Evolutionary conservation across 169 alveolate genomes (phyloP).

Genomic region (Plasmodium vinckei): DNA sequence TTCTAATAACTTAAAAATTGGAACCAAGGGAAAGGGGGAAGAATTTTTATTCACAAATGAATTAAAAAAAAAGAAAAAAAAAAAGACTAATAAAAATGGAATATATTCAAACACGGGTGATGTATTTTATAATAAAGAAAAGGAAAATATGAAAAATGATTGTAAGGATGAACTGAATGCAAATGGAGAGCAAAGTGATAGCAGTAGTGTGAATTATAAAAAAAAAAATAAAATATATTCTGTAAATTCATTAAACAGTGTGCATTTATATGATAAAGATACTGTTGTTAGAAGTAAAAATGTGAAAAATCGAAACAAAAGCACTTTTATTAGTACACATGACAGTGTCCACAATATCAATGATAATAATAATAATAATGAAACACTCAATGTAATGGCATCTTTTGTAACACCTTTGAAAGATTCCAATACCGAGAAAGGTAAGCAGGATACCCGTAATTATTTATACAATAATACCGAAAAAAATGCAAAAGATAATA

Average conservation of each 20-base stretch:
- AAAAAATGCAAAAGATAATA: neutral
- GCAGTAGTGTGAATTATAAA: neutral
- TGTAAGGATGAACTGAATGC: neutral
- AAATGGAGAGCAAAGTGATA: slow-evolving; percentile 7
- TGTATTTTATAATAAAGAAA: slow-evolving; percentile 20
- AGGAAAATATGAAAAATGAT: slow-evolving; percentile 21
- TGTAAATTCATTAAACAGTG: slow-evolving; percentile 2
- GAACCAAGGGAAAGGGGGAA: neutral
- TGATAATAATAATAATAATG: slow-evolving; percentile 19
- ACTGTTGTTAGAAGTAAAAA: neutral
- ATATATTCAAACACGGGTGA: neutral
- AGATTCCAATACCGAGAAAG: slow-evolving; percentile 1
- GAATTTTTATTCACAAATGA: neutral
- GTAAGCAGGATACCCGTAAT: neutral
- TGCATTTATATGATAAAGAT: neutral
- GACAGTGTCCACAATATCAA: neutral
- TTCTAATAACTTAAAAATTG: slow-evolving; percentile 25
- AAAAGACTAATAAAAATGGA: slow-evolving; percentile 14
- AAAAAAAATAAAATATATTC: neutral
- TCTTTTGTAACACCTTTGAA: slow-evolving; percentile 19
- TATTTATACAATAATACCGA: neutral
- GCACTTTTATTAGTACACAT: slow-evolving; percentile 3
- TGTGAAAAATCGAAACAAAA: neutral
- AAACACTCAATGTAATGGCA: slow-evolving; percentile 14
- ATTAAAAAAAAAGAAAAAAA: slow-evolving; percentile 11